Percentiles rank a stretch among this genome's conserved stretches.
Conservation (phyloP, 2,329 filamentous ascomycete genomes). For the Zymoseptoria ardabiliae region DNA sequence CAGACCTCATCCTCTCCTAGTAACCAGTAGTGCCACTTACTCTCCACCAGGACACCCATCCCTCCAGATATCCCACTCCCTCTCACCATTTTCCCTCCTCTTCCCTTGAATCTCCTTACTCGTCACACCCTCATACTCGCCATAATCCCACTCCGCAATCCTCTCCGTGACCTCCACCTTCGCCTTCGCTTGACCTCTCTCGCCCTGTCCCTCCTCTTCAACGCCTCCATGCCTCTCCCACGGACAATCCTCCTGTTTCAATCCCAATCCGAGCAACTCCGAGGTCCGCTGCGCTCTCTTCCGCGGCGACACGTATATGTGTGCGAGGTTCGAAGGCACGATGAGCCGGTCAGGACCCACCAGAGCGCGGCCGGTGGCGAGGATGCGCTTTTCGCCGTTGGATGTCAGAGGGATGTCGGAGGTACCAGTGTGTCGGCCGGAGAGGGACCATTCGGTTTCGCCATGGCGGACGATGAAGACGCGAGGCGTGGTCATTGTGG, state of each 20-base stretch:
- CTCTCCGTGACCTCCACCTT: conserved; percentile 44
- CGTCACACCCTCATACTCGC: conserved; percentile 53
- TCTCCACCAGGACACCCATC: conserved; percentile 76
- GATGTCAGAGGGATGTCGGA: conserved; percentile 79
- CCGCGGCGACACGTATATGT: conserved; percentile 89
- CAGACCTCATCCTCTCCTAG: neutral
- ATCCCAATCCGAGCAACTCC: conserved; percentile 72
- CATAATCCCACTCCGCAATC: conserved; percentile 57
- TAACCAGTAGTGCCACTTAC: conserved; percentile 27
- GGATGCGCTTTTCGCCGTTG: conserved; percentile 56
- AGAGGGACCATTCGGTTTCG: conserved; percentile 94
- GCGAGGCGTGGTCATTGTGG: conserved; percentile 37
- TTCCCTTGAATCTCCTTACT: conserved; percentile 43
- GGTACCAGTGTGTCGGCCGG: conserved; percentile 68
- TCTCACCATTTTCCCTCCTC: conserved; percentile 41
- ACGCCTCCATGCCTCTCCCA: conserved; percentile 45
- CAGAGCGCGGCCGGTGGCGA: conserved; percentile 68
- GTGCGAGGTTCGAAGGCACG: conserved; percentile 69
- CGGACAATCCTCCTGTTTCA: conserved; percentile 52
- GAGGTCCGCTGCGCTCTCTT: conserved; percentile 81
- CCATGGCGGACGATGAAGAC: conserved; percentile 61
- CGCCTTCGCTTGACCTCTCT: conserved; percentile 27
- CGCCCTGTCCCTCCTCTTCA: conserved; percentile 19
- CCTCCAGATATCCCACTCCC: conserved; percentile 77
- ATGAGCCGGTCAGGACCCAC: conserved; percentile 80